Evolutionary conservation across 257 asterid species (phyloP).

Genomic region (Perilla frutescens): DNA sequence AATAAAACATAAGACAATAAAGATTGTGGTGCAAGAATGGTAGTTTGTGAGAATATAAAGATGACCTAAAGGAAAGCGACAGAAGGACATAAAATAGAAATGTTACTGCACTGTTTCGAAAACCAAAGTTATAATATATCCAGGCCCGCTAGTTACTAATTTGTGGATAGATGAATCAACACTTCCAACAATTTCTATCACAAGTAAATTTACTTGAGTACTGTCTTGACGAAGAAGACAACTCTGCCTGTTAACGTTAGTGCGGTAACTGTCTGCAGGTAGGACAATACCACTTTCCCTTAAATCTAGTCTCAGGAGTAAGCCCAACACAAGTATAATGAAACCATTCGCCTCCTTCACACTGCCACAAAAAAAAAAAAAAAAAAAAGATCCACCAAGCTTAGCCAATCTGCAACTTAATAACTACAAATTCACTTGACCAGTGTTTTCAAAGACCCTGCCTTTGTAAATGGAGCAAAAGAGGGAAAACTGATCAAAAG

Average conservation of each 20-base stretch:
- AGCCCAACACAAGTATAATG: conserved; percentile 97
- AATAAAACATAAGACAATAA: neutral
- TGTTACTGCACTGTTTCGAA: neutral
- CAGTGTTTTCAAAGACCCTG: neutral
- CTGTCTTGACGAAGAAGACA: too few species aligned
- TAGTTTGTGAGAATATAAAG: conserved; percentile 2
- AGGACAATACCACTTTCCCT: conserved; percentile 98
- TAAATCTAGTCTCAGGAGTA: conserved; percentile 91
- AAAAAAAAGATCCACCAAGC: neutral
- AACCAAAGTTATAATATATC: neutral
- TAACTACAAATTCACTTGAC: neutral
- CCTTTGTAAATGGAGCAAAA: too few species aligned
- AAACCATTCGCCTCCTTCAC: conserved; percentile 99
- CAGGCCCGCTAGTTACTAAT: neutral
- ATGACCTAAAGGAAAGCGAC: neutral
- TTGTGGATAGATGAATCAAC: too few species aligned
- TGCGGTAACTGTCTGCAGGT: conserved; percentile 72
- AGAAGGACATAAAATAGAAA: neutral
- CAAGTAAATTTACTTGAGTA: too few species aligned
- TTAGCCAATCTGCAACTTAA: conserved; percentile 1
- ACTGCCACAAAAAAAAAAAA: conserved; percentile 44
- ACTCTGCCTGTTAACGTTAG: conserved; percentile 24
- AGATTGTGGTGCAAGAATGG: conserved; percentile 1
- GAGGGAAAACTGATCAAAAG: conserved; percentile 2
- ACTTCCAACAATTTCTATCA: too few species aligned